Percentiles rank a stretch among this genome's conserved stretches.
Evolutionary conservation across 2,329 filamentous ascomycete genomes (phyloP).

Genomic region (Neopestalotiopsis clavispora): DNA sequence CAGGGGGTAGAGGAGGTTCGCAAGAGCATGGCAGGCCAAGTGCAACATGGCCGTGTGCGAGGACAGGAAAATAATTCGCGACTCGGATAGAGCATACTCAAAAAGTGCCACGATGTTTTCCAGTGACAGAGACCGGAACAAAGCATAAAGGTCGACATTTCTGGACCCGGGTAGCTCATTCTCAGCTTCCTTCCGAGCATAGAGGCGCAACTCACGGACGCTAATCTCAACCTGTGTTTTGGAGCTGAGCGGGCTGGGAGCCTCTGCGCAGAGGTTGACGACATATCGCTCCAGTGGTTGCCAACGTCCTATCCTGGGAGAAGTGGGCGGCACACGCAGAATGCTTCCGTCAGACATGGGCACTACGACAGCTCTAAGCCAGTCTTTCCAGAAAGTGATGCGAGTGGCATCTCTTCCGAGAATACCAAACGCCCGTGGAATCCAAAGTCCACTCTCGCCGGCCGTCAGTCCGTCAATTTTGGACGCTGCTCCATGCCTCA

Average conservation of each 20-base stretch:
- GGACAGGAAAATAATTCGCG: constrained; percentile 93
- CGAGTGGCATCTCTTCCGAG: constrained; percentile 83
- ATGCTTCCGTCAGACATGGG: constrained; percentile 92
- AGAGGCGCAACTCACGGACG: constrained; percentile 86
- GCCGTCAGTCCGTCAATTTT: constrained; percentile 97
- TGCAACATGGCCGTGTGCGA: constrained; percentile 97
- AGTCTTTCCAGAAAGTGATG: constrained; percentile 97
- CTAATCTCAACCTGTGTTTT: constrained; percentile 95
- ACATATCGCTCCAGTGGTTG: constrained; percentile 96
- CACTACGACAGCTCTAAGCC: constrained; percentile 90
- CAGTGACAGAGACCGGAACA: constrained; percentile 88
- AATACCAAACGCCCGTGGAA: constrained; percentile 90
- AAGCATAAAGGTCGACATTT: constrained; percentile 88
- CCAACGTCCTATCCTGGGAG: constrained; percentile 90
- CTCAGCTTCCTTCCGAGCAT: constrained; percentile 87
- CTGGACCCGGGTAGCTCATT: constrained; percentile 94
- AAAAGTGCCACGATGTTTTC: constrained; percentile 92
- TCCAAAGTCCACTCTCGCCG: constrained; percentile 95
- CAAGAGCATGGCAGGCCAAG: constrained; percentile 85
- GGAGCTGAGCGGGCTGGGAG: constrained; percentile 87
- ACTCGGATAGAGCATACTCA: constrained; percentile 91
- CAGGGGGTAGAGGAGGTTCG: constrained; percentile 84
- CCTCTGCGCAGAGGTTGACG: constrained; percentile 94
- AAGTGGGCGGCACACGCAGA: constrained; percentile 83
- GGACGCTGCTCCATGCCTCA: constrained; percentile 91